Evolutionary conservation across 768 basidiomycete genomes (phyloP).

Genomic region (Rhodotorula graminis): DNA sequence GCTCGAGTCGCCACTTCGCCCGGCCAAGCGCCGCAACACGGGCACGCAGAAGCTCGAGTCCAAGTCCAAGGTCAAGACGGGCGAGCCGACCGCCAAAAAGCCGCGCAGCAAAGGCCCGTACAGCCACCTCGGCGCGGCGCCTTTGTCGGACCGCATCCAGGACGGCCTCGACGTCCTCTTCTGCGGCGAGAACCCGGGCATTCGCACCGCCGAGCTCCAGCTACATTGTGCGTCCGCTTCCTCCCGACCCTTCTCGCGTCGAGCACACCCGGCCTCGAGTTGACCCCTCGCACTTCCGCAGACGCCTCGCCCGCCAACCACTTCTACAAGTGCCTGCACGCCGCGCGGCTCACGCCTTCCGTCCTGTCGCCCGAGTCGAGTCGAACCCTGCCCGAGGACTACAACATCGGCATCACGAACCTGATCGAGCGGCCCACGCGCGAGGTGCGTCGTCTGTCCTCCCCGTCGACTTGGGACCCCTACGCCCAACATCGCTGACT

Average conservation of each 20-base stretch:
- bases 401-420: conserved; percentile 22
- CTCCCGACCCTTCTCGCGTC: background rate
- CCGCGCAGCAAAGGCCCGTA: background rate
- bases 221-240: conserved; percentile 16
- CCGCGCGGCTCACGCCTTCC: conserved; percentile 18
- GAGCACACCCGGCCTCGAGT: background rate
- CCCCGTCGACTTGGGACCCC: too few relatives aligned
- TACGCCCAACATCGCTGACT: too few relatives aligned
- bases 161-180: background rate
- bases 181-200: conserved; percentile 31
- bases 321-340: conserved; percentile 21
- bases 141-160: conserved; percentile 11
- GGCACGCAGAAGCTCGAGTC: background rate
- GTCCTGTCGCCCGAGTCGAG: conserved; percentile 15
- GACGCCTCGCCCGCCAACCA: conserved; percentile 34
- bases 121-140: conserved; percentile 12
- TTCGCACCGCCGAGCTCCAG: background rate
- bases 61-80: too few relatives aligned
- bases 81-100: background rate
- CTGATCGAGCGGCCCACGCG: conserved; percentile 13
- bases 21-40: background rate
- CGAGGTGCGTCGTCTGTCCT: conserved; percentile 3
- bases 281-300: background rate
- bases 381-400: background rate
- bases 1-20: background rate